Evolutionary conservation across 495 filamentous ascomycete species (phyloP).

Genomic region (Cudoniella acicularis): DNA sequence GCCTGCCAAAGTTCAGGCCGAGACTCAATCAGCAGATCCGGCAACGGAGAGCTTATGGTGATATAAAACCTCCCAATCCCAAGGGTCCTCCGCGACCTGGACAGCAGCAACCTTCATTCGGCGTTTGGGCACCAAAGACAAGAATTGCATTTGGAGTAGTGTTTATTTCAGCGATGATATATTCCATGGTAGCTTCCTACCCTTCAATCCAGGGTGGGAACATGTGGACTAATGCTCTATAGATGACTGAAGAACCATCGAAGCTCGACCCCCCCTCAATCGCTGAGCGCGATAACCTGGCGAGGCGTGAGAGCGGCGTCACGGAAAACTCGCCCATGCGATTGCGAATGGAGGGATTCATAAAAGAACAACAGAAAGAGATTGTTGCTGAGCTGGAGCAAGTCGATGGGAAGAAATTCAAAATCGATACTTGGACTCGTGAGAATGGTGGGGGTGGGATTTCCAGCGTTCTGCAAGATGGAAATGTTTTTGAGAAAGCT

Average conservation of each 20-base stretch:
- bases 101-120: slow-evolving; percentile 3
- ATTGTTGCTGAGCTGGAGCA: slow-evolving; percentile 78
- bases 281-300: slow-evolving; percentile 64
- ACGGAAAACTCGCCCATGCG: slow-evolving; percentile 86
- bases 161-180: slow-evolving; percentile 58
- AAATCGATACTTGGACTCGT: slow-evolving; percentile 80
- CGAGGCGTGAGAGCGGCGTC: slow-evolving; percentile 62
- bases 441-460: slow-evolving; percentile 78
- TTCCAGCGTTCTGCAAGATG: slow-evolving; percentile 91
- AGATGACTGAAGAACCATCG: slow-evolving; percentile 23
- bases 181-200: slow-evolving; percentile 56
- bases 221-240: slow-evolving; percentile 1
- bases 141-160: slow-evolving; percentile 59
- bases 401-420: slow-evolving; percentile 79
- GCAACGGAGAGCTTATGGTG: slow-evolving; percentile 15
- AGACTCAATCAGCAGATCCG: slow-evolving; percentile 4
- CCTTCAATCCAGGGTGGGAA: slow-evolving; percentile 3
- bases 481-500: slow-evolving; percentile 96
- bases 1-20: slow-evolving; percentile 6
- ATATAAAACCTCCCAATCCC: slow-evolving; percentile 15
- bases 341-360: slow-evolving; percentile 91
- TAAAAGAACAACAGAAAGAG: slow-evolving; percentile 83
- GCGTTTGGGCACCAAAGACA: slow-evolving; percentile 48
- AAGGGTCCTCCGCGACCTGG: slow-evolving; percentile 1
- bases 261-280: slow-evolving; percentile 44